Evolutionary conservation across 805 yeast genomes (phyloP), one percentile per base, ranked within the genome.

Genomic region (Metschnikowia matae): DNA sequence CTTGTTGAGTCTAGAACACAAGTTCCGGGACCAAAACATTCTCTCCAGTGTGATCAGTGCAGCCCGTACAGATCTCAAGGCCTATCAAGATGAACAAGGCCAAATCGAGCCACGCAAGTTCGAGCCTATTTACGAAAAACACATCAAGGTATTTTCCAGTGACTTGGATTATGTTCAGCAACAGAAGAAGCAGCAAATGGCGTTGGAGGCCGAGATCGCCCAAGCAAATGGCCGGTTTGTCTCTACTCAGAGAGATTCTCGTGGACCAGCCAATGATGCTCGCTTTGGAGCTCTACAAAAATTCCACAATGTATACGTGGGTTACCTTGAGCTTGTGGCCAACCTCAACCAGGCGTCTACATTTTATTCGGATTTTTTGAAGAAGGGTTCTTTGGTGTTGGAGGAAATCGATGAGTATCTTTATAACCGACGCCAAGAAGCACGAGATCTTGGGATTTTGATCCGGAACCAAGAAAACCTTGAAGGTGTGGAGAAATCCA

Each of bases 341-440:
- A 85, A 87, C 60, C 63, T 89, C 26, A 76, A 76, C 31, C 87
- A 85, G 57, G 97, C 96, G 0, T 59, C 79, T 0, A 75, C 76
- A 48, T 90, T 90, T 62, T 91, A 91, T 68, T 74, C 74, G 36
- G 85, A 83, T 48, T 79, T 88, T 53, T 67, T 76, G 31, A 64
- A 64, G 7, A 78, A 78, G 47, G 74, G 80, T 5, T 67, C 70
- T 29, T 65, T 58, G 2, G 75, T 83, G 18, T 59, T 77, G 38
- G 65, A 66, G 13, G 81, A 78, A 38, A 75, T 84, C 54, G 81
- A 79, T 53, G 67, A 69, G 14, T 85, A 70, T 62, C 77, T 81
- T n/a, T 67, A 74, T 31, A 61, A 67, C 13, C 66, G 89, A 43
- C 69, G 85, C 44, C 58, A 73, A 6, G 82, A 81, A 54, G 85